These are phyloP conservation scores for Lepiota venenata DNA, from an alignment of 768 basidiomycete genomes.

Conservation along the genomic window DNA sequence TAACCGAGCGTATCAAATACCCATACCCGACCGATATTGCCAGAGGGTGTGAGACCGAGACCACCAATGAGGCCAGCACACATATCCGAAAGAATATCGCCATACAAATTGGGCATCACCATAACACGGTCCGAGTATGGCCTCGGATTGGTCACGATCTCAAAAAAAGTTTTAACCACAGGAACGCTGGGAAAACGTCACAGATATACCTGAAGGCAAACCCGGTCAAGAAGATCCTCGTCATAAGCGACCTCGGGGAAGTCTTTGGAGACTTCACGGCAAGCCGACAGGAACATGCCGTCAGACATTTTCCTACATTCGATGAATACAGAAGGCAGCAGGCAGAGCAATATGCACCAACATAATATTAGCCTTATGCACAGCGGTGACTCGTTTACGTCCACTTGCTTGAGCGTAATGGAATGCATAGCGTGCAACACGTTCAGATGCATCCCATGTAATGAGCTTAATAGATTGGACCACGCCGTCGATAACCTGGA, in stretches of 20 bases:
- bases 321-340: conserved; percentile 1
- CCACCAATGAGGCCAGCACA: conserved; percentile 98
- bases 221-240: conserved; percentile 95
- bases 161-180: conserved; percentile 3
- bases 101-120: conserved; percentile 99
- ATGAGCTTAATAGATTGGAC: conserved; percentile 99
- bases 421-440: conserved; percentile 98
- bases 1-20: neutral
- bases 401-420: conserved; percentile 90
- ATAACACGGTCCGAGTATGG: conserved; percentile 97
- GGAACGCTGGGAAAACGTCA: conserved; percentile 2
- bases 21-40: conserved; percentile 91
- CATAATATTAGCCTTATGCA: conserved; percentile 99
- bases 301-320: conserved; percentile 95
- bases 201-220: conserved; percentile 76
- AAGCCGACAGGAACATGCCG: conserved; percentile 98
- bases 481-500: conserved; percentile 92
- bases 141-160: conserved; percentile 90
- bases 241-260: conserved; percentile 93
- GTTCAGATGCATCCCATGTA: conserved; percentile 97
- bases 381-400: conserved; percentile 91
- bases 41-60: conserved; percentile 94
- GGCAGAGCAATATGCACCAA: conserved; percentile 32
- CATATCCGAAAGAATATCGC: conserved; percentile 96
- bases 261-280: conserved; percentile 92